phyloP scores from a whole-genome alignment of 2,329 filamentous ascomycete species.

The Arthrobotrys iridis region DNA sequence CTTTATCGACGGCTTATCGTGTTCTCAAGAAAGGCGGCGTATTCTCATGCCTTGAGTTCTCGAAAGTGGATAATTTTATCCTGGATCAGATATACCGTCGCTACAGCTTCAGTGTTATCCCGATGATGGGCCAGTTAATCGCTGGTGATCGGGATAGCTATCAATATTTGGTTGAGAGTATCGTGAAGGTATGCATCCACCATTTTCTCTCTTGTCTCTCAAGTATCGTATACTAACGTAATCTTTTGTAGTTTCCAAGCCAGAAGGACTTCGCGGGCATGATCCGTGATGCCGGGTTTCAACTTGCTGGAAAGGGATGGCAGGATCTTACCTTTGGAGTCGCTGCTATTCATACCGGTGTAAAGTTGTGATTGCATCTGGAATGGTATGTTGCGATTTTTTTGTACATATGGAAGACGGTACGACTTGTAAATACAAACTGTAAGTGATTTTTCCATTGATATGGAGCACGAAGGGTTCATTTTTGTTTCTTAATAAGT shows the following conservation, averaged over 20 bases:
- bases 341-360: constrained; percentile 94
- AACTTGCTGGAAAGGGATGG: constrained; percentile 81
- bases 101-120: constrained; percentile 95
- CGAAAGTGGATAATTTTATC: constrained; percentile 79
- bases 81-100: constrained; percentile 90
- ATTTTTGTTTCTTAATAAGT: too few species aligned
- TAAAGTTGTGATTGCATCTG: constrained; percentile 72
- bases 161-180: constrained; percentile 98
- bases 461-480: neutral
- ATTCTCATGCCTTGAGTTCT: constrained; percentile 96
- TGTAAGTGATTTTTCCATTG: constrained; percentile 14
- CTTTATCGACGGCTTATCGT: constrained; percentile 82
- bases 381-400: constrained; percentile 27
- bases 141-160: constrained; percentile 95
- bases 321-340: constrained; percentile 93
- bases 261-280: constrained; percentile 85
- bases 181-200: constrained; percentile 72
- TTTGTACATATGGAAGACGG: constrained; percentile 48
- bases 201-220: neutral
- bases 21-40: constrained; percentile 94
- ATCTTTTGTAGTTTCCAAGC: constrained; percentile 73
- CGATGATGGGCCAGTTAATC: constrained; percentile 92
- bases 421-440: constrained; percentile 48
- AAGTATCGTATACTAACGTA: neutral
- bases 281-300: constrained; percentile 85